phyloP scores from a whole-genome alignment of 2,329 filamentous ascomycete genomes.

The Emericellopsis atlantica region DNA sequence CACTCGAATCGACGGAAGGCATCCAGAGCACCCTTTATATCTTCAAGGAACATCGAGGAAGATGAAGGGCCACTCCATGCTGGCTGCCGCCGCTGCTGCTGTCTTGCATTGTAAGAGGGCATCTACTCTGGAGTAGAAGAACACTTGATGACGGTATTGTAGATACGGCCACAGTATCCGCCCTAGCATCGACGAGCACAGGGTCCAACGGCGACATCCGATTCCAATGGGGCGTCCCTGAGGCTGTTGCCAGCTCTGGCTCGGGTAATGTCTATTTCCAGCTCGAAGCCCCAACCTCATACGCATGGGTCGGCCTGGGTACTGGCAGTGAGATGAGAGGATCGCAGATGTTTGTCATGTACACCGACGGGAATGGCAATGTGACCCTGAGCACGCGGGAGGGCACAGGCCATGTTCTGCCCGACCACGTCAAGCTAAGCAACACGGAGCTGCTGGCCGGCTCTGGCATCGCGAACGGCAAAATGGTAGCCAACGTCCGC shows the following conservation, averaged over 20 bases:
- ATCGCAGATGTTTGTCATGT: constrained; percentile 51
- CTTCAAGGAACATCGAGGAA: no score
- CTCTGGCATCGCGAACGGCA: constrained; percentile 37
- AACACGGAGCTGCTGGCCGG: constrained; percentile 42
- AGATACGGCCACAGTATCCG: not conserved
- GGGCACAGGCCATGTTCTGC: constrained; percentile 33
- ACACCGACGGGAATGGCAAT: constrained; percentile 43
- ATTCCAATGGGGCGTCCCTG: constrained; percentile 42
- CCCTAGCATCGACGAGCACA: constrained; percentile 20
- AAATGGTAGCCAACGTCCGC: constrained; percentile 47
- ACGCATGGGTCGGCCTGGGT: constrained; percentile 46
- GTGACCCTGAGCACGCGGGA: constrained; percentile 47
- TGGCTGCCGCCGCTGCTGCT: no score
- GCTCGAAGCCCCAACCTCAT: constrained; percentile 38
- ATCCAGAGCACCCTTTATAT: no score
- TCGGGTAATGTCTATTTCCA: constrained; percentile 49
- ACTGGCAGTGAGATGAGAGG: constrained; percentile 41
- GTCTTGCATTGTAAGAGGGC: no score
- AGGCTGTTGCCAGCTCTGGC: constrained; percentile 29
- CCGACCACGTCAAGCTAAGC: constrained; percentile 27
- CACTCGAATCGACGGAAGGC: no score
- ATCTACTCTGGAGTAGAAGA: no score
- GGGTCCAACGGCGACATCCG: constrained; percentile 27
- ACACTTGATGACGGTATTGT: no score
- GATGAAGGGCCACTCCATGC: no score